phyloP scores from a whole-genome alignment of 768 basidiomycete genomes.

The Chlorophyllum brunneum region DNA sequence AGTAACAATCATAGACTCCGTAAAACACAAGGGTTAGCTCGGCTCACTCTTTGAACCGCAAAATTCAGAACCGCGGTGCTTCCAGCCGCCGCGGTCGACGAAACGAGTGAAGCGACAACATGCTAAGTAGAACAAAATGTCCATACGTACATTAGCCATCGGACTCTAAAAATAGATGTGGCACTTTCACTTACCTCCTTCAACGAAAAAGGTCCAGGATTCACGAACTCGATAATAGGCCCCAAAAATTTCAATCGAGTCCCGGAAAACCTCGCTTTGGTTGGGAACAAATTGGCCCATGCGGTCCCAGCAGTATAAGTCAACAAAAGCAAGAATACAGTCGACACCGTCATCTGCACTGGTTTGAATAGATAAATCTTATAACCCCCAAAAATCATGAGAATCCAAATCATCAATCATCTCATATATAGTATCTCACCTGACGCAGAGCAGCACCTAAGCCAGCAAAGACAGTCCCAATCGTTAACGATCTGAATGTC shows the following conservation, averaged over 20 bases:
- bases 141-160: no score
- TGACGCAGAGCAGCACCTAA: slow-evolving; percentile 56
- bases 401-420: not conserved
- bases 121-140: slow-evolving; percentile 34
- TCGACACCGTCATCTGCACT: slow-evolving; percentile 43
- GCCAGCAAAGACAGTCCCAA: slow-evolving; percentile 56
- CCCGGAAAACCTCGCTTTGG: slow-evolving; percentile 36
- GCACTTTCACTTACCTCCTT: slow-evolving; percentile 55
- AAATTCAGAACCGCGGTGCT: slow-evolving; percentile 57
- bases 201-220: slow-evolving; percentile 52
- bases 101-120: slow-evolving; percentile 51
- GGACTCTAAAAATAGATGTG: no score
- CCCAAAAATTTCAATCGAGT: slow-evolving; percentile 39
- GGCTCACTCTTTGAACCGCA: slow-evolving; percentile 49
- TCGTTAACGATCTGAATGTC: slow-evolving; percentile 50
- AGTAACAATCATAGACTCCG: not conserved
- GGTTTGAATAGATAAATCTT: slow-evolving; percentile 37
- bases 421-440: slow-evolving; percentile 30
- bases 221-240: slow-evolving; percentile 42
- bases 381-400: not conserved
- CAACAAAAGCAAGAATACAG: slow-evolving; percentile 54
- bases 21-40: not conserved
- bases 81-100: slow-evolving; percentile 51
- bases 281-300: slow-evolving; percentile 48
- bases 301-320: slow-evolving; percentile 46